These are phyloP conservation scores for Perilla frutescens DNA, from an alignment of 257 asterid species.

Conservation along the genomic window DNA sequence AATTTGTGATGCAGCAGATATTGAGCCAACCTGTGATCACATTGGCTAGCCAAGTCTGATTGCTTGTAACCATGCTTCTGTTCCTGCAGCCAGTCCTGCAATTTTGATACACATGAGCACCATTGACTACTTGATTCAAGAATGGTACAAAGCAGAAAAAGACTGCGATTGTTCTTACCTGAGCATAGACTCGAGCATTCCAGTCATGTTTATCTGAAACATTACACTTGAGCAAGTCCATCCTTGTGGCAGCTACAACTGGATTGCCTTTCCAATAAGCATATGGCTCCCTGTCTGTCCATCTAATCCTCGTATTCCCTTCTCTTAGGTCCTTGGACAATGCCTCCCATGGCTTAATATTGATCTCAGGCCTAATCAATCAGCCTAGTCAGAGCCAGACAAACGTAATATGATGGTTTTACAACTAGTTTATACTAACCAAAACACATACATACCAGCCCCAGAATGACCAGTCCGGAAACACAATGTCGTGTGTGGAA, in stretches of 20 bases:
- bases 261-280: slow-evolving; percentile 96
- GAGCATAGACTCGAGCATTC: slow-evolving; percentile 77
- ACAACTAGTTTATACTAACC: not conserved
- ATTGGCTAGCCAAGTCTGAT: slow-evolving; percentile 82
- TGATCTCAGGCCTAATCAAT: slow-evolving; percentile 73
- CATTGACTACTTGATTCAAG: no score
- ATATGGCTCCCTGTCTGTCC: slow-evolving; percentile 80
- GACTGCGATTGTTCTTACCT: slow-evolving; percentile 45
- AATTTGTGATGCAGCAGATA: no score
- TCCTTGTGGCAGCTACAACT: slow-evolving; percentile 54
- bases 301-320: slow-evolving; percentile 59
- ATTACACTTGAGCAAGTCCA: slow-evolving; percentile 80
- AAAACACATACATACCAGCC: slow-evolving; percentile 62
- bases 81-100: slow-evolving; percentile 75
- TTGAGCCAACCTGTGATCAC: slow-evolving; percentile 62
- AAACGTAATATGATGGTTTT: not conserved
- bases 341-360: slow-evolving; percentile 80
- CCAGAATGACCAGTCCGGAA: slow-evolving; percentile 96
- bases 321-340: slow-evolving; percentile 55
- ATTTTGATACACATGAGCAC: not conserved
- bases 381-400: not conserved
- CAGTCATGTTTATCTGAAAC: slow-evolving; percentile 77
- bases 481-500: slow-evolving; percentile 59
- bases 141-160: not conserved
- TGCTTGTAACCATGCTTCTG: slow-evolving; percentile 63